phyloP scores from a whole-genome alignment of 176 grass and related monocot species.

The Oryza glaberrima region DNA sequence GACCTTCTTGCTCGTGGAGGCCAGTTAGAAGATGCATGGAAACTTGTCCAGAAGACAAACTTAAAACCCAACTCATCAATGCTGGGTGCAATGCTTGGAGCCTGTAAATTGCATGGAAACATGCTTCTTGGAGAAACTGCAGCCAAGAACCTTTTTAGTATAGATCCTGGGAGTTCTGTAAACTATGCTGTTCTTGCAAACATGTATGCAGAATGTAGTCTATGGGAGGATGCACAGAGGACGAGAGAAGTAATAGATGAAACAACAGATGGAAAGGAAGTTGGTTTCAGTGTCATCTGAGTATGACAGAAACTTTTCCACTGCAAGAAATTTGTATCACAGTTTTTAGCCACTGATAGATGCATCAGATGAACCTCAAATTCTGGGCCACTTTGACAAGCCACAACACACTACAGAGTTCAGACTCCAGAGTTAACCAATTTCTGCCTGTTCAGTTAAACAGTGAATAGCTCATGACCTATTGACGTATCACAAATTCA shows the following conservation, averaged over 20 bases:
- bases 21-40: conserved; percentile 72
- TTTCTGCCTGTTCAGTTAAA: conserved; percentile 1
- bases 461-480: not conserved
- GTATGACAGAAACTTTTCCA: conserved; percentile 7
- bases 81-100: conserved; percentile 79
- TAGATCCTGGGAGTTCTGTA: conserved; percentile 60
- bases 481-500: not conserved
- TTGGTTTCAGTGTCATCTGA: conserved; percentile 58
- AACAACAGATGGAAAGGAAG: conserved; percentile 54
- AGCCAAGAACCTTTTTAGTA: conserved; percentile 53
- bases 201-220: conserved; percentile 66
- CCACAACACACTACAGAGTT: not conserved
- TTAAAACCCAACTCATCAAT: conserved; percentile 59
- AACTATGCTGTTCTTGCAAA: conserved; percentile 81
- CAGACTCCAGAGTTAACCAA: not conserved
- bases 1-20: conserved; percentile 84
- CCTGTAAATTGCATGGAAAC: conserved; percentile 65
- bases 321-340: conserved; percentile 5
- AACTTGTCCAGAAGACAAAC: conserved; percentile 55
- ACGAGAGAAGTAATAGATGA: conserved; percentile 61
- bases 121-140: conserved; percentile 62
- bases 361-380: conserved; percentile 13
- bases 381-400: not conserved
- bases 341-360: not conserved
- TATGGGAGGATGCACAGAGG: conserved; percentile 69